A percentile compares a stretch with the other conserved stretches of the same genome.
These are phyloP conservation scores for Galerina sulciceps DNA, from an alignment of 768 basidiomycete genomes.

Conservation along the genomic window DNA sequence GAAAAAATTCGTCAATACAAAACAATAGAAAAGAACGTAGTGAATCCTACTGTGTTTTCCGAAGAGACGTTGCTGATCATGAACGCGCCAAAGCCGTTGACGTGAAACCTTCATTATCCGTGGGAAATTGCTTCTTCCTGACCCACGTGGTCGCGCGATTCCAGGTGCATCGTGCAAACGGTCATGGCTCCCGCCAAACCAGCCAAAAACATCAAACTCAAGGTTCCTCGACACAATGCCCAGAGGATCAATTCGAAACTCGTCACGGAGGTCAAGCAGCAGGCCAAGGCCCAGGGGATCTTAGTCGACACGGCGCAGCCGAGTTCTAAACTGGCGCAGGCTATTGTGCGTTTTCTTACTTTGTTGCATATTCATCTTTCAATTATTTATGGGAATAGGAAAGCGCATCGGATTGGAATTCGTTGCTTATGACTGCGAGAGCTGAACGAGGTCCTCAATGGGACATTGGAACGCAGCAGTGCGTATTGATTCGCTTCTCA, in stretches of 20 bases:
- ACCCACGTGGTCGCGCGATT: constrained; percentile 21
- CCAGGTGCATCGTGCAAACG: background rate
- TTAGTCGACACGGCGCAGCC: constrained; percentile 67
- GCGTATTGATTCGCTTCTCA: constrained; percentile 29
- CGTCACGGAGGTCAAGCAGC: constrained; percentile 56
- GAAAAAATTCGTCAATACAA: background rate
- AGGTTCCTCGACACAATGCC: constrained; percentile 77
- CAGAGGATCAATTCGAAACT: constrained; percentile 73
- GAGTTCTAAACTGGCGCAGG: constrained; percentile 63
- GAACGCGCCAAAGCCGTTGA: background rate
- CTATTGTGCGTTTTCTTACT: constrained; percentile 58
- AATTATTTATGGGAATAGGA: constrained; percentile 43
- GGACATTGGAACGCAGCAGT: constrained; percentile 90
- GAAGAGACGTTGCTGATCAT: background rate
- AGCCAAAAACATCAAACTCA: constrained; percentile 58
- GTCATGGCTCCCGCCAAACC: constrained; percentile 67
- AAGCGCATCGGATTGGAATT: constrained; percentile 88
- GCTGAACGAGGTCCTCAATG: constrained; percentile 86
- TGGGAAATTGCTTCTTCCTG: constrained; percentile 6
- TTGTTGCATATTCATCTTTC: background rate
- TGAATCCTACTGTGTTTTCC: background rate
- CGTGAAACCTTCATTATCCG: background rate
- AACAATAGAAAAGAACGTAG: background rate
- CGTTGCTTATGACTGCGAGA: constrained; percentile 74
- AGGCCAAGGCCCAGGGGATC: constrained; percentile 53